Conservation (phyloP, 805 yeast genomes). For the Saturnispora zaruensis region DNA sequence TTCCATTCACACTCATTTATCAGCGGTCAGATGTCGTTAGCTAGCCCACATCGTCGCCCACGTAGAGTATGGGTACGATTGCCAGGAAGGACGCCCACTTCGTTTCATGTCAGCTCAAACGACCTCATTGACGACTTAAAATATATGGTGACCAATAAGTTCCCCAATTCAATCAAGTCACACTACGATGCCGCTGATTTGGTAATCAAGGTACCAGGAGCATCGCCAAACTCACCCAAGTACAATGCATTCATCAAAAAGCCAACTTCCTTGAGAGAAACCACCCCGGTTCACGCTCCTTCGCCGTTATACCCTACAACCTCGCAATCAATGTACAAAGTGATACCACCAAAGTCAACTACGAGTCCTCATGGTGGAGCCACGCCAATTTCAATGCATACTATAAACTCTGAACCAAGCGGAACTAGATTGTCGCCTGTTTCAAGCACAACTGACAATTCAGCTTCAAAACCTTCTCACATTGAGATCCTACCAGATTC, state of each 20-base stretch:
- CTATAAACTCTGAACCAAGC: background rate
- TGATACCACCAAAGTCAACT: background rate
- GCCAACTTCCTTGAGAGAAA: background rate
- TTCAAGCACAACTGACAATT: background rate
- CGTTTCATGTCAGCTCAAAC: constrained; percentile 48
- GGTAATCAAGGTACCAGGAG: constrained; percentile 23
- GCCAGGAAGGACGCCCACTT: constrained; percentile 53
- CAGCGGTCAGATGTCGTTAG: background rate
- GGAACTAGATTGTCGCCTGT: background rate
- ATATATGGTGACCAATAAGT: constrained; percentile 49
- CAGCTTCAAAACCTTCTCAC: background rate
- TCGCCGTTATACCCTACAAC: constrained; percentile 4
- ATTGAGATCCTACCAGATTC: constrained; percentile 50
- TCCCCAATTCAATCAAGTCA: constrained; percentile 57
- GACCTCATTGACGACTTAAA: constrained; percentile 83
- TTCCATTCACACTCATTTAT: background rate
- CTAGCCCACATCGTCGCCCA: constrained; percentile 6
- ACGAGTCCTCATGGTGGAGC: constrained; percentile 1
- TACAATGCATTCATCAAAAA: background rate
- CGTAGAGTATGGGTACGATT: constrained; percentile 50
- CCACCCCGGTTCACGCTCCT: background rate
- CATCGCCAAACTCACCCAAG: background rate
- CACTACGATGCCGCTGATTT: constrained; percentile 64
- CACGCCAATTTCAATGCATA: background rate
- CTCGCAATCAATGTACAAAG: background rate